Base-by-base conservation (phyloP, 345 rosid genomes). In the Salix caprea region DNA sequence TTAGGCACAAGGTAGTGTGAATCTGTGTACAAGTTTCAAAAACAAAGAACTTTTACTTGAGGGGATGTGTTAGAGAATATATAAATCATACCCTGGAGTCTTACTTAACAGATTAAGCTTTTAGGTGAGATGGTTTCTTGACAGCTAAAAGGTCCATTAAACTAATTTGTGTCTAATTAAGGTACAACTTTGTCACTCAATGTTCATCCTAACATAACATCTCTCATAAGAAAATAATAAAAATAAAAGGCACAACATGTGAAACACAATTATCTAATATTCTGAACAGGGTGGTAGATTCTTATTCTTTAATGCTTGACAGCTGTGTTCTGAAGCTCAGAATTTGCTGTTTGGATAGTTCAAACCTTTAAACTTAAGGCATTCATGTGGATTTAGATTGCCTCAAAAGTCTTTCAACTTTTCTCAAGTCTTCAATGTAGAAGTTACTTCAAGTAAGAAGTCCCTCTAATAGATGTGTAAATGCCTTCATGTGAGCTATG, bases 221-320 rank as follows among this genome's bases (percentile, higher is more conserved):
- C 56, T 44, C 54, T 50, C 56, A 50, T 50, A 50, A 50, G 0
- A 50, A 50, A 46, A 50, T 2, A 32, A 50, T 14, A 50, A 15
- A 50, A 50, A 50, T 16, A 50, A 16, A 50, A 50, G 19, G 19
- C n/a, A 50, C 14, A 60, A 5, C 28, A 72, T 34, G 26, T 56
- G 46, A 34, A 36, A 30, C 46, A 56, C 18, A 10, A 54, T 26
- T 54, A 60, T 71, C 24, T 44, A 58, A 1, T 34, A 34, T 19
- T 8, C 34, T 42, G 7, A 50, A 23, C 28, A 58, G 18, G 3
- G 18, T 28, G 34, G 40, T 21, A 16, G 19, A 40, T 50, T 12
- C 39, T 70, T 60, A 40, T 70, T 64, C 32, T 37, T 16, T 75
- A 65, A 52, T 52, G 36, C 75, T 75, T 12, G 32, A 71, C 46